Conservation (phyloP, 805 yeast genomes). For the Metschnikowia drakensbergensis region DNA sequence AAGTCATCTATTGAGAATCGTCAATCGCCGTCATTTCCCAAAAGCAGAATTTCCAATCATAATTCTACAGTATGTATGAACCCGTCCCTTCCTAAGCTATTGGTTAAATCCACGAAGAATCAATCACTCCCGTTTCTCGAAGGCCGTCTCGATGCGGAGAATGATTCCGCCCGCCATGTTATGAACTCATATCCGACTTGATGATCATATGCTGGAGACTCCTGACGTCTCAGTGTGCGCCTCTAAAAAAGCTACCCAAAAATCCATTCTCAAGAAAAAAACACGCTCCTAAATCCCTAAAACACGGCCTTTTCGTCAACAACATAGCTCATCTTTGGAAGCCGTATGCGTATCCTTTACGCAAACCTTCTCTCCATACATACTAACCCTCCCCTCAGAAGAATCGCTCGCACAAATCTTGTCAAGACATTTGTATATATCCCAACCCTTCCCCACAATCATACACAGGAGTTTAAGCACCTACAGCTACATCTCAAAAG, state of each 20-base stretch:
- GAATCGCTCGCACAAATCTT: constrained; percentile 4
- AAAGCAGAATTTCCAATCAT: constrained; percentile 4
- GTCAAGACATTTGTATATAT: constrained; percentile 6
- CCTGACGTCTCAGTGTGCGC: neutral
- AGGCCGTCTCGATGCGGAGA: too few relatives aligned
- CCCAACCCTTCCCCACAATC: neutral
- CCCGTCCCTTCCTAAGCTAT: neutral
- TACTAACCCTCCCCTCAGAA: constrained; percentile 4
- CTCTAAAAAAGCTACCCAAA: constrained; percentile 4
- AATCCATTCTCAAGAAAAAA: neutral
- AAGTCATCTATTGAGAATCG: constrained; percentile 1
- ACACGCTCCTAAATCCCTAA: neutral
- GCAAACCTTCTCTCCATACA: neutral
- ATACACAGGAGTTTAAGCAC: neutral
- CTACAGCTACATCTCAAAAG: neutral
- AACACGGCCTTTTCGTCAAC: neutral
- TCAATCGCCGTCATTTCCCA: constrained; percentile 4
- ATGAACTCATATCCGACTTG: neutral
- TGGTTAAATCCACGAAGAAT: neutral
- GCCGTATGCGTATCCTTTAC: constrained; percentile 1
- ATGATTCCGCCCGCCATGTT: too few relatives aligned
- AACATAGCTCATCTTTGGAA: neutral
- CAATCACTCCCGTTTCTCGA: too few relatives aligned
- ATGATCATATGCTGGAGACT: neutral
- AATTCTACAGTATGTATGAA: constrained; percentile 11